Evolutionary conservation across 306 rosid genomes (phyloP).

Genomic region (Medicago lupulina): DNA sequence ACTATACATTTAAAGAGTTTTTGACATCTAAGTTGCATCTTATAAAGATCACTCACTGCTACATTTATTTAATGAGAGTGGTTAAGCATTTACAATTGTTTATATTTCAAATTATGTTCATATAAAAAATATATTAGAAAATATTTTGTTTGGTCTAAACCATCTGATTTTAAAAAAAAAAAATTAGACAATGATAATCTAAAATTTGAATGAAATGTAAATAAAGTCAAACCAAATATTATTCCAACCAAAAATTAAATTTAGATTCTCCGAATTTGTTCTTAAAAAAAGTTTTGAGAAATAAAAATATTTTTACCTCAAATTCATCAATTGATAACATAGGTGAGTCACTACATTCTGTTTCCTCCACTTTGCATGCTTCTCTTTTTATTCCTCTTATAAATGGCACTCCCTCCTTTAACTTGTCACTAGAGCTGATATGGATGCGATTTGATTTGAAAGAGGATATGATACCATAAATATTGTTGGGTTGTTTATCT

Average conservation of each 20-base stretch:
- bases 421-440: background rate
- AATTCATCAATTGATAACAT: background rate
- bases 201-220: no score
- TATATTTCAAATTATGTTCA: background rate
- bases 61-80: background rate
- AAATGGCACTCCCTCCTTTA: background rate
- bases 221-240: no score
- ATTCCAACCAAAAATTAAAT: no score
- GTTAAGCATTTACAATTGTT: background rate
- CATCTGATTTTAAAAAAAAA: background rate
- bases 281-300: no score
- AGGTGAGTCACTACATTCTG: background rate
- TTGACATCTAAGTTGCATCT: background rate
- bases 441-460: conserved; percentile 20
- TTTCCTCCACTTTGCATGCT: conserved; percentile 12
- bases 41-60: background rate
- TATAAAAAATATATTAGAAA: background rate
- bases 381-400: background rate
- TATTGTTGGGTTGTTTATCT: background rate
- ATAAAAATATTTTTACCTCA: background rate
- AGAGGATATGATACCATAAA: background rate
- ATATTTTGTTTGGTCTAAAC: background rate
- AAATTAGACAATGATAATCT: no score
- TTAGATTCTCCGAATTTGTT: no score
- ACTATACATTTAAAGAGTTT: background rate